Evolutionary conservation across 192 early-diverging fungal genomes (phyloP).

Genomic region (Coemansia sp.): DNA sequence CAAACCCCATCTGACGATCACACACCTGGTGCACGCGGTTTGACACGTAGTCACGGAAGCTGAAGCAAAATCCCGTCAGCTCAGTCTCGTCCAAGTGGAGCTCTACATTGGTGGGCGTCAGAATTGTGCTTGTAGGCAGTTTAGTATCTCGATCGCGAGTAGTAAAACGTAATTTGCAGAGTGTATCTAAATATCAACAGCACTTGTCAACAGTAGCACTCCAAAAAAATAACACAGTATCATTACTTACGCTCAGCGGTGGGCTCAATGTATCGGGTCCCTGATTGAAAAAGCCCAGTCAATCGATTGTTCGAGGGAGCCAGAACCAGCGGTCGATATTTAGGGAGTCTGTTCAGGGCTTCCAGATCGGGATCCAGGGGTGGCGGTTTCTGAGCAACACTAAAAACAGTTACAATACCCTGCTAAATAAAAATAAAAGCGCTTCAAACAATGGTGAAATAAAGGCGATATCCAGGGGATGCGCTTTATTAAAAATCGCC

Average conservation of each 20-base stretch:
- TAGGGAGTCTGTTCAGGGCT: slow-evolving; percentile 45
- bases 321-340: slow-evolving; percentile 48
- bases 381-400: slow-evolving; percentile 40
- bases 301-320: slow-evolving; percentile 48
- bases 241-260: slow-evolving; percentile 53
- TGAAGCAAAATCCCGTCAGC: slow-evolving; percentile 49
- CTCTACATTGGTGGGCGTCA: slow-evolving; percentile 19
- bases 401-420: slow-evolving; percentile 52
- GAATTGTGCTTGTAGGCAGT: not conserved
- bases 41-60: slow-evolving; percentile 49
- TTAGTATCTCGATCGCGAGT: not conserved
- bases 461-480: not conserved
- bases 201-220: not conserved
- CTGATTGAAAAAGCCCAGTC: slow-evolving; percentile 47
- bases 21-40: slow-evolving; percentile 42
- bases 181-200: not conserved
- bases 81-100: slow-evolving; percentile 53
- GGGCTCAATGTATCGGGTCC: slow-evolving; percentile 53
- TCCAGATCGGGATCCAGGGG: slow-evolving; percentile 53
- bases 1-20: slow-evolving; percentile 39
- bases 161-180: not conserved
- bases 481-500: not conserved
- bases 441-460: not conserved
- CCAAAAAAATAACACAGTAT: slow-evolving; percentile 3
- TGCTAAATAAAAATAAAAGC: slow-evolving; percentile 27